Percentiles rank a stretch among this genome's conserved stretches.
Conservation (phyloP, 371 early-diverging fungal species). For the Syncephalis fuscata region DNA sequence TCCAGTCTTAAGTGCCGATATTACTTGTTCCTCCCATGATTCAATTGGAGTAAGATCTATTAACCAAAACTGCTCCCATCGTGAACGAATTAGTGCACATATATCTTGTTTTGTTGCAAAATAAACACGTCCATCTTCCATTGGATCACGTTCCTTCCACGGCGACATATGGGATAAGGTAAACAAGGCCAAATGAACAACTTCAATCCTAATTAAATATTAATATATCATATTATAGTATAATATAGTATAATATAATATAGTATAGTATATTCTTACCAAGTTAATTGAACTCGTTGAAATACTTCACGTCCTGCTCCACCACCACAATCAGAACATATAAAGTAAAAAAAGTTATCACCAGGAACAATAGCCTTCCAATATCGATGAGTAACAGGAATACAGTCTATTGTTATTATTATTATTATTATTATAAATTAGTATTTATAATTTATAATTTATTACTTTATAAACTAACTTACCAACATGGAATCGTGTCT, state of each 20-base stretch:
- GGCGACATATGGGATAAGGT: conserved; percentile 19
- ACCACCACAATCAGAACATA: too few relatives aligned
- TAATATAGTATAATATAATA: neutral
- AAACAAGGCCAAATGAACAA: conserved; percentile 37
- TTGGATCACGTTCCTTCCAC: conserved; percentile 6
- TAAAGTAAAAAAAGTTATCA: too few relatives aligned
- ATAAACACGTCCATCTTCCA: conserved; percentile 22
- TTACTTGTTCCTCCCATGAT: conserved; percentile 32
- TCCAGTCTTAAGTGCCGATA: conserved; percentile 23
- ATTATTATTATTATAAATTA: too few relatives aligned
- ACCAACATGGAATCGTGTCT: too few relatives aligned
- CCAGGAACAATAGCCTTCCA: too few relatives aligned
- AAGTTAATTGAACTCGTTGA: conserved; percentile 25
- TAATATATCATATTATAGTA: neutral
- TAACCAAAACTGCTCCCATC: conserved; percentile 41
- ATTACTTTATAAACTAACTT: too few relatives aligned
- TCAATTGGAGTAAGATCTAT: conserved; percentile 12
- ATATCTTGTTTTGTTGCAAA: conserved; percentile 34
- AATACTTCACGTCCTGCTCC: conserved; percentile 19
- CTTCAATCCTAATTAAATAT: conserved; percentile 22
- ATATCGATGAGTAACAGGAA: too few relatives aligned
- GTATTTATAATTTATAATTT: too few relatives aligned
- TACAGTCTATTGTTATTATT: too few relatives aligned
- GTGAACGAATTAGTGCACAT: conserved; percentile 27
- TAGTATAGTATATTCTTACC: conserved; percentile 1